Base-by-base conservation (phyloP, 2,329 filamentous ascomycete genomes). In the Botrytis paeoniae region DNA sequence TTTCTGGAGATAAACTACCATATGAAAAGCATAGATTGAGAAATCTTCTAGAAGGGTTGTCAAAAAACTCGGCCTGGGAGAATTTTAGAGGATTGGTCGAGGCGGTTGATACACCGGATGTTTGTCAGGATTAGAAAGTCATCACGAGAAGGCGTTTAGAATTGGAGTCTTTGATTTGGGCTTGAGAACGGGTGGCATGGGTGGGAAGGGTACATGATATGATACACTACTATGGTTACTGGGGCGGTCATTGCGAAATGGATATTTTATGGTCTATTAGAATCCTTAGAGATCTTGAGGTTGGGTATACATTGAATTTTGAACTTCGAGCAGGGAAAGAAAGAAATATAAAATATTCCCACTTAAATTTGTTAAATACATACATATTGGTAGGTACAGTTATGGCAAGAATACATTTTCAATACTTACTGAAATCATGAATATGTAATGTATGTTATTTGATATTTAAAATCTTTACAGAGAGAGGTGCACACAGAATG, bases 1-100 rank as follows among this genome's bases (percentile, higher is more conserved):
- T 93, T 37, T 81, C 82, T 64, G 62, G 81, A 9, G 89, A 89
- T 77, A 82, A 81, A 22, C 77, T 91, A 20, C 84, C 85, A 0
- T 89, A 84, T 75, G 83, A 87, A 20, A 82, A 79, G 62, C 77
- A 80, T 9, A 83, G 87, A 62, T 75, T 90, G 41, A 81, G 80
- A 0, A 85, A 88, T 70, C 80, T 90, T 6, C 76, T 78, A 32
- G 60, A 51, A 29, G 16, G 12, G 4, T 68, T 75, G 14, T 59
- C 72, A 8, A 62, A 64, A 39, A 54, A 61, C 6, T 32, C 54
- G 16, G 43, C 66, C 8, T 68, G 64, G 65, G 29, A n/a, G 3
- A 61, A 73, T 14, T 74, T 70, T 54, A 66, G 70, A 43, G 25
- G 48, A 16, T 61, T 75, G 29, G 60, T 62, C 14, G 62, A 65